Conservation (phyloP, 192 early-diverging fungal species). For the Coemansia guatemalensis region DNA sequence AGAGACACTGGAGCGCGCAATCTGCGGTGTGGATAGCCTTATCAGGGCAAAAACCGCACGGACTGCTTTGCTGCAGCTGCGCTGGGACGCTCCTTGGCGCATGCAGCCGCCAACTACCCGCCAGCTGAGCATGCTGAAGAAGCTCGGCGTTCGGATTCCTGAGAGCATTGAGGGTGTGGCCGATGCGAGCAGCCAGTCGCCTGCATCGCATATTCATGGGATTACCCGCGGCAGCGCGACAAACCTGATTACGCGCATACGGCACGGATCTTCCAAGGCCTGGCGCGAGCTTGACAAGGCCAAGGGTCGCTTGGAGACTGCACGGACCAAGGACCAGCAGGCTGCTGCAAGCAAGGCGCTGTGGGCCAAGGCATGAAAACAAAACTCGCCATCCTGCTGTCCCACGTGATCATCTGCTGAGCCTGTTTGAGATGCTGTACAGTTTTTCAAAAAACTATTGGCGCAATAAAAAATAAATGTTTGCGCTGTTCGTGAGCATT, state of each 20-base stretch:
- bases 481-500: too few species aligned
- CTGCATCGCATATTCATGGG: background rate
- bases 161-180: background rate
- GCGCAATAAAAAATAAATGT: too few species aligned
- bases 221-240: slow-evolving; percentile 68
- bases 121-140: slow-evolving; percentile 55
- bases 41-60: slow-evolving; percentile 22
- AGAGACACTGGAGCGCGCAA: slow-evolving; percentile 55
- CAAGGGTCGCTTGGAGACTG: background rate
- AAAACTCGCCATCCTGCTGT: too few species aligned
- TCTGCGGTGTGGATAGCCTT: slow-evolving; percentile 68
- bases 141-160: slow-evolving; percentile 36
- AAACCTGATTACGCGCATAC: slow-evolving; percentile 63
- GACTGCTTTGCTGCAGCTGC: slow-evolving; percentile 3
- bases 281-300: slow-evolving; percentile 42
- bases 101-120: slow-evolving; percentile 47
- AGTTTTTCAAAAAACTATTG: too few species aligned
- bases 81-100: slow-evolving; percentile 60
- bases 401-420: too few species aligned
- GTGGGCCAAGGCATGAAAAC: background rate
- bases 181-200: background rate
- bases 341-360: background rate
- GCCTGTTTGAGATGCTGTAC: background rate
- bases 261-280: slow-evolving; percentile 54
- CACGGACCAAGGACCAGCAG: background rate